A percentile compares a stretch with the other conserved stretches of the same genome.
These are phyloP conservation scores for Carpinus fangiana DNA, from an alignment of 306 rosid species.

Conservation along the genomic window DNA sequence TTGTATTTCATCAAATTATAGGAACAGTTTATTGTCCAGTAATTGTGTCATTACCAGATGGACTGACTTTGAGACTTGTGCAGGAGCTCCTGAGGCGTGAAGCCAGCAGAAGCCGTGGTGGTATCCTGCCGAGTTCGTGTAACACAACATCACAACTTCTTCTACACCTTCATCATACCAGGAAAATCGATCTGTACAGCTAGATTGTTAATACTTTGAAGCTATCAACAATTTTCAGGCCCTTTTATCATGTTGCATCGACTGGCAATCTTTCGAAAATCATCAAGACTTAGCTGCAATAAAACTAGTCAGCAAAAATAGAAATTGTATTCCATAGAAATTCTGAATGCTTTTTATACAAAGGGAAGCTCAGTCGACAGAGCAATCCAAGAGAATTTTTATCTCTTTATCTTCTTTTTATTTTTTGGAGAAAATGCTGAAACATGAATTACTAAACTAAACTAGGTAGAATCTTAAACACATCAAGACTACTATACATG, in stretches of 20 bases:
- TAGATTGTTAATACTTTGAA: constrained; percentile 1
- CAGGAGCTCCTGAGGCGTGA: constrained; percentile 73
- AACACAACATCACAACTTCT: neutral
- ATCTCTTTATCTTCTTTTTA: no score
- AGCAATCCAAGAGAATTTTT: neutral
- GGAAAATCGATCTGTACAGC: neutral
- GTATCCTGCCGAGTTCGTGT: constrained; percentile 48
- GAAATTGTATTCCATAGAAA: neutral
- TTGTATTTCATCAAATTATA: neutral
- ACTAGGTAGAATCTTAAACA: neutral
- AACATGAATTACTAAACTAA: neutral
- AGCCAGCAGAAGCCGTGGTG: constrained; percentile 35
- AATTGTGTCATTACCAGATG: neutral
- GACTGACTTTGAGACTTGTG: constrained; percentile 7
- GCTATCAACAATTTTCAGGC: constrained; percentile 37
- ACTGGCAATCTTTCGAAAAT: constrained; percentile 68
- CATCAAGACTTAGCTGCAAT: constrained; percentile 75
- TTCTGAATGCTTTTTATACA: neutral
- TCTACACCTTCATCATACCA: neutral
- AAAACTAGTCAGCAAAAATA: neutral
- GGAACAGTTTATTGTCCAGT: neutral
- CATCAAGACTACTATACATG: neutral
- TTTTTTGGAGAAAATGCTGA: no score
- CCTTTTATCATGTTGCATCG: constrained; percentile 80
- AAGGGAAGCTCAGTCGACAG: neutral